Percentiles rank a stretch among this genome's conserved stretches.
These are phyloP conservation scores for Aegilops sharonensis DNA, from an alignment of 176 grass and related monocot species.

Conservation along the genomic window DNA sequence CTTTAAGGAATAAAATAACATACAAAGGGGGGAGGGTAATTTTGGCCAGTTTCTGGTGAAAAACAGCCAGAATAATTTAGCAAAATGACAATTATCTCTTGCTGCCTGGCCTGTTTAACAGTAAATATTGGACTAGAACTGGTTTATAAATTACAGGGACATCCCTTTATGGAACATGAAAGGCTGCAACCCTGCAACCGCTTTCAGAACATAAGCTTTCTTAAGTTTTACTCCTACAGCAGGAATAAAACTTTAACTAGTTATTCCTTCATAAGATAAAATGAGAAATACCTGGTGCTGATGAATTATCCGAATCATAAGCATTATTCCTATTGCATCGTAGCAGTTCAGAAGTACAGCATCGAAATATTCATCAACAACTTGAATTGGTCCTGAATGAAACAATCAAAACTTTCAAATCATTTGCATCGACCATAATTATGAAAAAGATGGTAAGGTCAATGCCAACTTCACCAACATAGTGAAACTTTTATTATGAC, in stretches of 20 bases:
- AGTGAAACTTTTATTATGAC: background rate
- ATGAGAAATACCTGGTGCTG: slow-evolving; percentile 81
- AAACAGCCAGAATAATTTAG: slow-evolving; percentile 5
- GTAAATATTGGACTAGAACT: background rate
- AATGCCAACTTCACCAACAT: background rate
- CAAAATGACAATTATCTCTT: slow-evolving; percentile 1
- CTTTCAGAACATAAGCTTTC: slow-evolving; percentile 13
- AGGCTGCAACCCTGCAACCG: background rate
- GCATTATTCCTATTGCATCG: slow-evolving; percentile 95
- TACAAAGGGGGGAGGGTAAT: background rate
- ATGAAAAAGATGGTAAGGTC: background rate
- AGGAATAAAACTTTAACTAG: slow-evolving; percentile 1
- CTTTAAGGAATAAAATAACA: background rate
- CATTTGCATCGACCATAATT: background rate
- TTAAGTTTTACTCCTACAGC: slow-evolving; percentile 6
- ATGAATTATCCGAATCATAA: slow-evolving; percentile 99
- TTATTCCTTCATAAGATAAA: slow-evolving; percentile 26
- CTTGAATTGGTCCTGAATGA: slow-evolving; percentile 87
- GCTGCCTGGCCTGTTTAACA: background rate
- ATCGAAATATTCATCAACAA: slow-evolving; percentile 96
- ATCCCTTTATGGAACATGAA: background rate
- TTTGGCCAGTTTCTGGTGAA: background rate
- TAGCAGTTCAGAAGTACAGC: slow-evolving; percentile 84
- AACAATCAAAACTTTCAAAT: slow-evolving; percentile 9
- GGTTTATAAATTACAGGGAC: background rate